These are phyloP conservation scores for Rhodotorula babjevae DNA, from an alignment of 768 basidiomycete species.

Conservation along the genomic window DNA sequence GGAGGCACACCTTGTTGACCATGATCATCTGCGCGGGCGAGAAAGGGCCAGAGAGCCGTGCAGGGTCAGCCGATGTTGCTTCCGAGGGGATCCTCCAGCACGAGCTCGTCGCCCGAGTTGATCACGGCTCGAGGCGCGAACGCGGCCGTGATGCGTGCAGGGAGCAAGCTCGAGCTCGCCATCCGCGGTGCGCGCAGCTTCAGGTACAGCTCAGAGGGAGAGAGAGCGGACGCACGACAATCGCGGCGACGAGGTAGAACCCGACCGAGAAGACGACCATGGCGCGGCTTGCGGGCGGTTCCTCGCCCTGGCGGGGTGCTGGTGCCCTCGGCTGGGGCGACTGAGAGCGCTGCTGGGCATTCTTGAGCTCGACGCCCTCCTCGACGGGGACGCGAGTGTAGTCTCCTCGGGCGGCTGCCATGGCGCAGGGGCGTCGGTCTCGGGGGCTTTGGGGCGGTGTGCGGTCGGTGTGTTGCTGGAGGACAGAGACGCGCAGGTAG, in stretches of 20 bases:
- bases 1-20: slow-evolving; percentile 57
- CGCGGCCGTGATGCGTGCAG: not conserved
- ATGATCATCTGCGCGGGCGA: slow-evolving; percentile 68
- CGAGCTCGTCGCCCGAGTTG: not conserved
- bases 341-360: not conserved
- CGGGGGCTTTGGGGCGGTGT: too few relatives aligned
- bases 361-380: slow-evolving; percentile 12
- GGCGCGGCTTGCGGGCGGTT: slow-evolving; percentile 27
- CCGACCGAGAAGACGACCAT: slow-evolving; percentile 54
- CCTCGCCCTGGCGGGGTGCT: not conserved
- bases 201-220: too few relatives aligned
- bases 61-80: not conserved
- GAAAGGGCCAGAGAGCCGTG: not conserved
- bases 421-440: too few relatives aligned
- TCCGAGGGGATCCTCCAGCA: not conserved
- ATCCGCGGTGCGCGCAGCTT: too few relatives aligned
- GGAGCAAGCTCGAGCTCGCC: not conserved
- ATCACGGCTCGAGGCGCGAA: too few relatives aligned
- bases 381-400: slow-evolving; percentile 32
- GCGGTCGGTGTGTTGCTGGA: too few relatives aligned
- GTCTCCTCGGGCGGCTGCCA: slow-evolving; percentile 11
- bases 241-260: slow-evolving; percentile 84
- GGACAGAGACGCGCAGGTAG: too few relatives aligned
- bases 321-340: not conserved
- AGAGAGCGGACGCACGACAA: slow-evolving; percentile 60